Percentiles rank a stretch among this genome's conserved stretches.
phyloP scores from a whole-genome alignment of 352 stramenopile species.

The Phytophthora foliorum region DNA sequence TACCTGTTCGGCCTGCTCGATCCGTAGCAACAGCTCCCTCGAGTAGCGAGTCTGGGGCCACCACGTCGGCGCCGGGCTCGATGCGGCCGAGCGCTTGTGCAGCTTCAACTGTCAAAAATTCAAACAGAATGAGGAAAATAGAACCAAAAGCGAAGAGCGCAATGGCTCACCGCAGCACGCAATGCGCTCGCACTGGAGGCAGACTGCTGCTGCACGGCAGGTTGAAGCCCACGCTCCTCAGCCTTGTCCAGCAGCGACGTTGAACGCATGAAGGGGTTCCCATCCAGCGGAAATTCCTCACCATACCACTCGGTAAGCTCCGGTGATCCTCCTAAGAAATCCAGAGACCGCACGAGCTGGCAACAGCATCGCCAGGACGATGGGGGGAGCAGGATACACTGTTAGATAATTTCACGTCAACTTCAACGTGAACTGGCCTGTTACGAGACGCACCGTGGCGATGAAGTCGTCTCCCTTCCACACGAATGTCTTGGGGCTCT shows the following conservation, averaged over 20 bases:
- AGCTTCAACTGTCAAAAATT: conserved; percentile 37
- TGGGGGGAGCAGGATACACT: neutral
- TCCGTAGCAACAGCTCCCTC: conserved; percentile 37
- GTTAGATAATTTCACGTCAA: conserved; percentile 21
- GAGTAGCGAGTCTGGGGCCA: conserved; percentile 67
- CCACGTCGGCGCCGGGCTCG: conserved; percentile 48
- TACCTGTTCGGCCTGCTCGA: conserved; percentile 58
- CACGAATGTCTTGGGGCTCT: conserved; percentile 41
- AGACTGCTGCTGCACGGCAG: neutral
- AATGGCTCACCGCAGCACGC: conserved; percentile 39
- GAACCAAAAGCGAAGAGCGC: conserved; percentile 9
- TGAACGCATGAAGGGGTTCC: conserved; percentile 74
- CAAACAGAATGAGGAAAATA: conserved; percentile 21
- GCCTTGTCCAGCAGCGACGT: conserved; percentile 62
- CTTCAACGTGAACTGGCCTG: conserved; percentile 16
- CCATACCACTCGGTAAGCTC: conserved; percentile 76
- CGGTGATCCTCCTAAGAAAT: conserved; percentile 45
- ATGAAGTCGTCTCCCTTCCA: conserved; percentile 70
- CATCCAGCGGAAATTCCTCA: conserved; percentile 74
- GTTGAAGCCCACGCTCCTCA: conserved; percentile 42
- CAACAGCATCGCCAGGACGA: neutral
- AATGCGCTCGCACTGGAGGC: conserved; percentile 38
- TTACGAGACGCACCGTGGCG: conserved; percentile 30
- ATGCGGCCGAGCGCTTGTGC: conserved; percentile 33
- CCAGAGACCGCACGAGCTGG: conserved; percentile 61